A percentile compares a stretch with the other conserved stretches of the same genome.
Conservation (phyloP, 352 stramenopile genomes). For the Pythium plurisporium region DNA sequence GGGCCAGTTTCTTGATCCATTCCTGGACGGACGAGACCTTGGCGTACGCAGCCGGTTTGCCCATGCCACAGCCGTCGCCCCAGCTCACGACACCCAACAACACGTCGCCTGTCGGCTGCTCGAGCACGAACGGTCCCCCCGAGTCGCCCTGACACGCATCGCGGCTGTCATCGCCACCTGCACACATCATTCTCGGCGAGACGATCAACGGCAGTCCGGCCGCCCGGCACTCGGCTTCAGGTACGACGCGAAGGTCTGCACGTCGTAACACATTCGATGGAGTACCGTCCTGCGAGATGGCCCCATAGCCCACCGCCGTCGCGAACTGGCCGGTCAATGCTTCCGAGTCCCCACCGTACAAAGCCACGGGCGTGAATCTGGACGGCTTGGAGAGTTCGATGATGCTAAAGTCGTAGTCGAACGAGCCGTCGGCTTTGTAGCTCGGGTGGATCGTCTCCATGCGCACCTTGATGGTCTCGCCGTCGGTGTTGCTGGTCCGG, state of each 20-base stretch:
- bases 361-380: slow-evolving; percentile 33
- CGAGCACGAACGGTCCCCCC: slow-evolving; percentile 7
- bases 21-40: background rate
- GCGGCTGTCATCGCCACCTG: slow-evolving; percentile 9
- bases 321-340: background rate
- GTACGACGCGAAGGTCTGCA: no score
- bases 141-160: slow-evolving; percentile 26
- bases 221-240: no score
- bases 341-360: background rate
- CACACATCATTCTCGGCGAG: slow-evolving; percentile 18
- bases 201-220: slow-evolving; percentile 6
- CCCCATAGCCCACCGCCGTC: background rate
- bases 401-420: slow-evolving; percentile 41
- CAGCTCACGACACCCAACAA: slow-evolving; percentile 22
- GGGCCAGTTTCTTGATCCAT: background rate
- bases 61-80: slow-evolving; percentile 16
- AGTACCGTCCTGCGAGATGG: background rate
- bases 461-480: slow-evolving; percentile 45
- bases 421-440: slow-evolving; percentile 38
- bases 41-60: background rate
- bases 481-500: slow-evolving; percentile 33
- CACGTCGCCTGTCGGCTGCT: no score
- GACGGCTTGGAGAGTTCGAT: slow-evolving; percentile 40
- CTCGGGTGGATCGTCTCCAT: slow-evolving; percentile 47
- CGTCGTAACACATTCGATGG: no score